These are phyloP conservation scores for Botrytis aclada DNA, from an alignment of 2,329 filamentous ascomycete species.

Conservation along the genomic window DNA sequence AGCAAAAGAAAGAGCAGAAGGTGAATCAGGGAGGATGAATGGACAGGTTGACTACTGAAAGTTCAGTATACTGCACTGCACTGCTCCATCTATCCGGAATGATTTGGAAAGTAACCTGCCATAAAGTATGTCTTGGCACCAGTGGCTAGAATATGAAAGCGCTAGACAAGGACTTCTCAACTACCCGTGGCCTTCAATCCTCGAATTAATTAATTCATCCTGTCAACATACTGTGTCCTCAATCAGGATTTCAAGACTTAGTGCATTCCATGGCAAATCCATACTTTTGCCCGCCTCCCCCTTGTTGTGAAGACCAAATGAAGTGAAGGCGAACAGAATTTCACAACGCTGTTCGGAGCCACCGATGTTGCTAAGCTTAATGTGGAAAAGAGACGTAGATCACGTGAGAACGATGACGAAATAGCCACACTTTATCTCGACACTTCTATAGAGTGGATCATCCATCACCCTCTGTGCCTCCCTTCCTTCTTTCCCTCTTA, in stretches of 20 bases:
- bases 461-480: neutral
- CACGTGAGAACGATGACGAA: neutral
- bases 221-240: neutral
- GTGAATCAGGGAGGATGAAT: neutral
- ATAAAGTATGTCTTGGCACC: neutral
- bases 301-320: neutral
- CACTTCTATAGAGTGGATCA: neutral
- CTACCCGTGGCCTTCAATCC: neutral
- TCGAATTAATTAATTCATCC: neutral
- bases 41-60: neutral
- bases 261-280: neutral
- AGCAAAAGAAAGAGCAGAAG: neutral
- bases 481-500: neutral
- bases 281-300: neutral
- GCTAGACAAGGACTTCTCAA: neutral
- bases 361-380: slow-evolving; percentile 1
- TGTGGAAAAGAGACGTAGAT: neutral
- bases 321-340: neutral
- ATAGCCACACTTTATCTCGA: slow-evolving; percentile 4
- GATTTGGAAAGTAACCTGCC: neutral
- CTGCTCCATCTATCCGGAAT: neutral
- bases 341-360: neutral
- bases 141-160: neutral
- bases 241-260: neutral
- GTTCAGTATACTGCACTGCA: neutral